Evolutionary conservation across 2,329 filamentous ascomycete species (phyloP).

Genomic region (Claviceps africana): DNA sequence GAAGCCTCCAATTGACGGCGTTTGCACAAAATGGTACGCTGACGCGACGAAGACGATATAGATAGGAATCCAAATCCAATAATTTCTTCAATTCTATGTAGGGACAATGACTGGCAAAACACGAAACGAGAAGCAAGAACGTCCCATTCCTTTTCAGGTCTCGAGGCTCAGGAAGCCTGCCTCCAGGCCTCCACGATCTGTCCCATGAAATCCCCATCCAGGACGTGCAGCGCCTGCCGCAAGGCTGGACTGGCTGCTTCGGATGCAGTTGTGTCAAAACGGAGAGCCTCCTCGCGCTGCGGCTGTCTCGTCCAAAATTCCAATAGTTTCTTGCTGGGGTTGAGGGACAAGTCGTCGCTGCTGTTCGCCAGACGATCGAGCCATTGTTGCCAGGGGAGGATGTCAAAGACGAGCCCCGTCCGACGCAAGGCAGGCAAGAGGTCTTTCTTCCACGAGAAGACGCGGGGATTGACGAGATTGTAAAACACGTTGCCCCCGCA

Average conservation of each 20-base stretch:
- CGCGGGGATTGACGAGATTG: slow-evolving; percentile 33
- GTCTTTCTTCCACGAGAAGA: slow-evolving; percentile 34
- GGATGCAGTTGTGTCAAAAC: background rate
- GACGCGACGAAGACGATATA: too few species aligned
- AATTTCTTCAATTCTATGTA: too few species aligned
- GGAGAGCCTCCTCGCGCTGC: background rate
- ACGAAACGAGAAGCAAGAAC: background rate
- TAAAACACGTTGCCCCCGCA: slow-evolving; percentile 19
- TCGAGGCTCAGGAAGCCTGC: background rate
- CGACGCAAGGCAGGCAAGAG: slow-evolving; percentile 31
- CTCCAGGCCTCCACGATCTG: background rate
- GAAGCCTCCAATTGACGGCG: too few species aligned
- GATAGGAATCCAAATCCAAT: too few species aligned
- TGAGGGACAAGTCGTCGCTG: slow-evolving; percentile 27
- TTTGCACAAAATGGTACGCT: too few species aligned
- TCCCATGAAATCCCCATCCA: background rate
- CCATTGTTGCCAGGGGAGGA: slow-evolving; percentile 30
- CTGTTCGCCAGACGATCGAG: slow-evolving; percentile 26
- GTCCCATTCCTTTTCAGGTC: background rate
- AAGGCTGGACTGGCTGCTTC: background rate
- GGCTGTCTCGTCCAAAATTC: slow-evolving; percentile 25
- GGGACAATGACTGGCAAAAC: background rate
- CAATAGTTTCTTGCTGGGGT: slow-evolving; percentile 29
- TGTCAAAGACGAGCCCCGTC: slow-evolving; percentile 28
- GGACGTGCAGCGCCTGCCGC: background rate